phyloP scores from a whole-genome alignment of 768 basidiomycete genomes.

The Cytidiella melzeri region DNA sequence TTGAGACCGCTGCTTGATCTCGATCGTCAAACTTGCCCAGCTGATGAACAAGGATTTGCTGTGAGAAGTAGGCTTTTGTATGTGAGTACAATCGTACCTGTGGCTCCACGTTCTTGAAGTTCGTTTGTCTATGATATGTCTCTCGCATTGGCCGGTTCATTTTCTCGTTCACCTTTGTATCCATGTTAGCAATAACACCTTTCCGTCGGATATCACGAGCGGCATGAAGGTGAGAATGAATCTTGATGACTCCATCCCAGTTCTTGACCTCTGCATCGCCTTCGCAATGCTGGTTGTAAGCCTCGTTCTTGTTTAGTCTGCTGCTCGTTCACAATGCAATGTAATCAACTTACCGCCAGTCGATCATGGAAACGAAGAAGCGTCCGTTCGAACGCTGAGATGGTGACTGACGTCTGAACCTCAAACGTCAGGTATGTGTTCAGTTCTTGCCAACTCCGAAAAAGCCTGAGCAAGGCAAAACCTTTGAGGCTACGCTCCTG shows the following conservation, averaged over 20 bases:
- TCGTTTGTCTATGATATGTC: conserved; percentile 2
- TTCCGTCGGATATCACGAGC: conserved; percentile 9
- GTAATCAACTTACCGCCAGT: background rate
- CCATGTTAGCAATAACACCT: conserved; percentile 10
- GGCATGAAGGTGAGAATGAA: conserved; percentile 10
- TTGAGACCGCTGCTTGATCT: background rate
- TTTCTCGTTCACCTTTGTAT: conserved; percentile 12
- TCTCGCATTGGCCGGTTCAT: conserved; percentile 10
- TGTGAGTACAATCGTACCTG: conserved; percentile 4
- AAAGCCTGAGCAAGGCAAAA: background rate
- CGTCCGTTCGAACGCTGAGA: background rate
- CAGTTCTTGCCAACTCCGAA: conserved; percentile 4
- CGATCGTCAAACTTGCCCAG: background rate
- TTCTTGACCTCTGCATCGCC: background rate
- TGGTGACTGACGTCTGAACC: conserved; percentile 6
- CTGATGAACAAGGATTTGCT: background rate
- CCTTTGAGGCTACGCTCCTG: background rate
- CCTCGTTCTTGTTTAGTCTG: background rate
- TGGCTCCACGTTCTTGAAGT: conserved; percentile 4
- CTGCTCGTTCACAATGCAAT: background rate
- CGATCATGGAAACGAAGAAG: conserved; percentile 1
- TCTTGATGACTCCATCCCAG: conserved; percentile 13
- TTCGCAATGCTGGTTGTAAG: background rate
- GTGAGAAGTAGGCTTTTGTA: background rate
- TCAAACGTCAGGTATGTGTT: conserved; percentile 5